Evolutionary conservation across 306 rosid genomes (phyloP), one percentile per base, ranked within the genome.

Genomic region (Betula pendula): DNA sequence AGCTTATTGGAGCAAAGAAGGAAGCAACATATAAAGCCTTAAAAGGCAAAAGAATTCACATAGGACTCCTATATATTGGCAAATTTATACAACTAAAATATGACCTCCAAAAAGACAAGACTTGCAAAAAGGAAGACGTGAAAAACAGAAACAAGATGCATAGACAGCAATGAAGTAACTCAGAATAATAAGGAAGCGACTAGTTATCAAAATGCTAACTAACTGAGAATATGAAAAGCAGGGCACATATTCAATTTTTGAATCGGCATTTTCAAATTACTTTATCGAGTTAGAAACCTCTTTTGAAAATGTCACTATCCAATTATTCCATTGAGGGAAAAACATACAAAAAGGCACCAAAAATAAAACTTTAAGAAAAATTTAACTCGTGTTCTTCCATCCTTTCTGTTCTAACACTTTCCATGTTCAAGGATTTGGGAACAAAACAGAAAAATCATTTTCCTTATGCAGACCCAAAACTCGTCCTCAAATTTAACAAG

Each of bases 1-100:
- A 59, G 78, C 53, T 52, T 73, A 73, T 75, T 45, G 65, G 78
- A 66, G 51, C 75, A 82, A 43, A 73, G 29, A 79, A 38, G 42
- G 12, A 80, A 68, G 73, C 35, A 71, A 47, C 27, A 44, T 17
- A 38, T 19, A 51, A 74, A 25, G 56, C 72, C 15, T 49, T 42
- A 73, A 42, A 78, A 45, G 42, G 44, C 29, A 63, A 66, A 56
- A 4, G 3, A 38, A 9, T 35, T 43, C 58, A 48, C 75, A 22
- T 42, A 53, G 59, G 65, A 70, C 27, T 13, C 19, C 27, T 48
- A n/a, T 53, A 65, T 71, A 51, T 75, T 5, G 50, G 33, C 31
- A 29, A 22, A 70, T 38, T 38, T 73, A 31, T 43, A 38, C 45
- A 19, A 79, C 66, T 73, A 31, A 58, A 33, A 43, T 22, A 77